Base-by-base conservation (phyloP, 1,139 yeast genomes). In the Suhomyces yuchorum region DNA sequence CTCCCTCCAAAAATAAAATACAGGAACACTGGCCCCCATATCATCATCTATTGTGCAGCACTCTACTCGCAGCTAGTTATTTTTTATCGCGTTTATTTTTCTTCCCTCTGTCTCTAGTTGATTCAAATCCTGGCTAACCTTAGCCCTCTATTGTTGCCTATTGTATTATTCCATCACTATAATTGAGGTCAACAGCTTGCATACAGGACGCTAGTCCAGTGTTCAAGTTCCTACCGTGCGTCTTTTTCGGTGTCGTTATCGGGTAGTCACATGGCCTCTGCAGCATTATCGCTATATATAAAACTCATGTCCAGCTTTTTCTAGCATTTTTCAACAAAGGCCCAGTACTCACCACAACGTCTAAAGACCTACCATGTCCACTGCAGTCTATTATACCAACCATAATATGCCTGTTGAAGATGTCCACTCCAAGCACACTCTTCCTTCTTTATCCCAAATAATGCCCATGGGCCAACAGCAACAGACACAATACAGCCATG, bases 371-470 rank as follows among this genome's bases (percentile, higher is more conserved):
- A 32, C 22, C 28, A 67, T 67, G 71, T 65, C 71, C 20, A 62
- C 72, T 40, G 70, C 70, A 36, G 62, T 67, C 36, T 67, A 66
- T 56, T 66, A 65, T 49, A 46, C 63, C 32, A 58, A 58, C 43
- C 66, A 58, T 52, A 65, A 63, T 47, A 63, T 65, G 63, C 62
- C 66, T 17, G 59, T 62, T 51, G 70, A 66, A 50, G 70, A 66
- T 41, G 55, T 57, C 47, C 66, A 62, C 37, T 49, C 62, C 37
- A 65, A 62, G 51, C 66, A 68, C 51, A 63, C 68, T 14, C 60
- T 68, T 48, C 72, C 72, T 9, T 66, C 71, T 19, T 65, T 68
- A 51, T 61, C 71, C 0, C 71, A 66, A 49, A 63, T 68, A 26
- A 67, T 68, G 66, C 72, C 71, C 15, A 56, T 58, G n/a, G 55